phyloP scores from a whole-genome alignment of 2,329 filamentous ascomycete species.

The Phoma sp. region DNA sequence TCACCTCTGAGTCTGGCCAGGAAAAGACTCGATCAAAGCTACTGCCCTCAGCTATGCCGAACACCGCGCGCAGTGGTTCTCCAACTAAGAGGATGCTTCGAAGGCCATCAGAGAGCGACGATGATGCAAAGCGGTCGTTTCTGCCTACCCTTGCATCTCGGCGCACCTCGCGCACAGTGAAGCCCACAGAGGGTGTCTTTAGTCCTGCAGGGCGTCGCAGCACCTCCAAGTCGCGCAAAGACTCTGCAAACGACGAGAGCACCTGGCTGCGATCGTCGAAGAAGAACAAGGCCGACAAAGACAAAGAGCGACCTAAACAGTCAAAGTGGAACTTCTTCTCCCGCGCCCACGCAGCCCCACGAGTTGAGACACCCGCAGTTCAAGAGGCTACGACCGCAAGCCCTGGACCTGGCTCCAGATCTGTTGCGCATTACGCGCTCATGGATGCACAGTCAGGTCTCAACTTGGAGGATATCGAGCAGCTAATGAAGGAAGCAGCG shows the following conservation, averaged over 20 bases:
- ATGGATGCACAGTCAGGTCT: constrained; percentile 57
- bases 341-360: constrained; percentile 51
- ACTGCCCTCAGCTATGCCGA: constrained; percentile 48
- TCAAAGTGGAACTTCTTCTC: constrained; percentile 67
- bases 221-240: constrained; percentile 31
- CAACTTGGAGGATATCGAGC: constrained; percentile 54
- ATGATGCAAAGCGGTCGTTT: constrained; percentile 44
- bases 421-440: constrained; percentile 65
- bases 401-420: constrained; percentile 44
- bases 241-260: constrained; percentile 42
- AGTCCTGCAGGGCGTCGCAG: constrained; percentile 23
- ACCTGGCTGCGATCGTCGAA: constrained; percentile 47
- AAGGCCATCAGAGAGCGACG: constrained; percentile 47
- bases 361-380: constrained; percentile 40
- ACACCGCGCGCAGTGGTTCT: constrained; percentile 39
- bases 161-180: constrained; percentile 37
- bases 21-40: constrained; percentile 36
- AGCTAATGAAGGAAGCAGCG: constrained; percentile 53
- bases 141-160: constrained; percentile 38
- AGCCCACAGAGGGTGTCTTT: constrained; percentile 27
- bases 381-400: constrained; percentile 51
- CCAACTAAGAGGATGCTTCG: constrained; percentile 39
- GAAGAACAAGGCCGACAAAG: constrained; percentile 32
- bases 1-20: constrained; percentile 23
- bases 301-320: constrained; percentile 46